phyloP scores from a whole-genome alignment of 83 land plant species.

The Picea engelmannii region DNA sequence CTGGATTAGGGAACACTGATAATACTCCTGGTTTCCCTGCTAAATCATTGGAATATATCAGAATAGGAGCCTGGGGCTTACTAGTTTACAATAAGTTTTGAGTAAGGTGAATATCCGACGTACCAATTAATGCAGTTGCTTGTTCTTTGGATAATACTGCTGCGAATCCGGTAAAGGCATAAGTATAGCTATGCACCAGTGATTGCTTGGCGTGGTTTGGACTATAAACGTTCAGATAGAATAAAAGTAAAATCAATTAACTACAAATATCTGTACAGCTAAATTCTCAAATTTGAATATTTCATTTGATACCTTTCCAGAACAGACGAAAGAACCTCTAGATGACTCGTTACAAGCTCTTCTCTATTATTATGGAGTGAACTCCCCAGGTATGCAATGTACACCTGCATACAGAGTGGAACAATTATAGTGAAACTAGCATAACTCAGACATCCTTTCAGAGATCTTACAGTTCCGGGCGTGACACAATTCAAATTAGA shows the following conservation, averaged over 20 bases:
- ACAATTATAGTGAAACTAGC: too few relatives aligned
- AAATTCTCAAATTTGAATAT: too few relatives aligned
- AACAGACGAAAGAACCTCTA: slow-evolving; percentile 33
- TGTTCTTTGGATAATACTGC: slow-evolving; percentile 61
- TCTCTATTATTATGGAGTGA: slow-evolving; percentile 9
- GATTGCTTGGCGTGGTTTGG: slow-evolving; percentile 27
- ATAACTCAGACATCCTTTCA: too few relatives aligned
- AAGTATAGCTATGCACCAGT: slow-evolving; percentile 22
- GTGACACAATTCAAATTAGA: too few relatives aligned
- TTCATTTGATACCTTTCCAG: slow-evolving; percentile 23
- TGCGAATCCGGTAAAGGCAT: slow-evolving; percentile 69
- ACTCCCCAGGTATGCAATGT: slow-evolving; percentile 67
- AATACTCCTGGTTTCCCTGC: slow-evolving; percentile 61
- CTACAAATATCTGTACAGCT: too few relatives aligned
- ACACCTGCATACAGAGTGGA: slow-evolving; percentile 11
- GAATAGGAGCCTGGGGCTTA: not conserved
- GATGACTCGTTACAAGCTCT: slow-evolving; percentile 18
- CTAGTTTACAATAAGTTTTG: not conserved
- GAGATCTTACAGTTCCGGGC: too few relatives aligned
- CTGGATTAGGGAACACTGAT: slow-evolving; percentile 56
- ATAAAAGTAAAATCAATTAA: not conserved
- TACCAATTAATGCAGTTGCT: slow-evolving; percentile 51
- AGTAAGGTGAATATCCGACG: not conserved
- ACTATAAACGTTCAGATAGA: slow-evolving; percentile 18
- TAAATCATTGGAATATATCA: not conserved